These are phyloP conservation scores for Neurospora intermedia DNA, from an alignment of 495 filamentous ascomycete genomes.

Conservation along the genomic window DNA sequence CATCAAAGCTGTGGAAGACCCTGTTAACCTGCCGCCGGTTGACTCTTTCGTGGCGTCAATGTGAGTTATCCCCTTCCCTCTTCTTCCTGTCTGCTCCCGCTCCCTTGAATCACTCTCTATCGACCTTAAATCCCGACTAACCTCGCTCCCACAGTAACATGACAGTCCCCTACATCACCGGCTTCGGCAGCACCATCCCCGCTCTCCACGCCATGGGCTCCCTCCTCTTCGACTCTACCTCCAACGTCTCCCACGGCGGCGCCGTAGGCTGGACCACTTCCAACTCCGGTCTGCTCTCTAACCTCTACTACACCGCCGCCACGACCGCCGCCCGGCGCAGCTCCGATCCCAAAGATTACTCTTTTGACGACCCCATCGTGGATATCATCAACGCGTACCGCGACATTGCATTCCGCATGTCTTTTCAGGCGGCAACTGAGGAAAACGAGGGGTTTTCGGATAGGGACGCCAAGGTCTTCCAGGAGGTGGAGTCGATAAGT, in stretches of 20 bases:
- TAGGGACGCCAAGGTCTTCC: neutral
- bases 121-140: no score
- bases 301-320: neutral
- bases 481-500: neutral
- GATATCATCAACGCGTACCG: neutral
- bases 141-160: neutral
- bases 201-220: neutral
- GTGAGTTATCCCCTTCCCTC: neutral
- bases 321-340: neutral
- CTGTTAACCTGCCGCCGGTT: neutral
- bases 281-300: neutral
- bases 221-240: neutral
- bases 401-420: neutral
- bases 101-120: no score
- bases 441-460: neutral
- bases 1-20: neutral
- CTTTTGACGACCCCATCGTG: neutral
- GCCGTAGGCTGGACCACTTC: neutral
- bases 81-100: no score
- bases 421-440: neutral
- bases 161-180: neutral
- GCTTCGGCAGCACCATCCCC: neutral
- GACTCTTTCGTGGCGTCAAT: neutral
- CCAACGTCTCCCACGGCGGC: neutral
- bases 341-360: neutral